Percentiles rank a stretch among this genome's conserved stretches.
Conservation (phyloP, 768 basidiomycete species). For the Psilocybe cubensis region DNA sequence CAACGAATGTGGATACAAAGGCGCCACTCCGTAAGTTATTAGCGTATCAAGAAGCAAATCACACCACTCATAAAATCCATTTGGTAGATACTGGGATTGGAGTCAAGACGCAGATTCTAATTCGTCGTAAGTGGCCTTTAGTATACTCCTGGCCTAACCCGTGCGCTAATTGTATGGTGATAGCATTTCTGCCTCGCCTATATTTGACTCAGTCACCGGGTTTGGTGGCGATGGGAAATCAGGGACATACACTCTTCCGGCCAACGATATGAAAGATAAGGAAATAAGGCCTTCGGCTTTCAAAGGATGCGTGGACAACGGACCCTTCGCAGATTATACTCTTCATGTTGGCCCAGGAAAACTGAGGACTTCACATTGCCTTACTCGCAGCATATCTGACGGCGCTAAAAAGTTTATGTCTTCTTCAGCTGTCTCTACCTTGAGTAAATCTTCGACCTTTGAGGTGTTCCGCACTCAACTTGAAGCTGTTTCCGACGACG, state of each 20-base stretch:
- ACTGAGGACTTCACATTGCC: conserved; percentile 32
- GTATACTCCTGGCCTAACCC: neutral
- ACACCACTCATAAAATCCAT: neutral
- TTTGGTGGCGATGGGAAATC: conserved; percentile 40
- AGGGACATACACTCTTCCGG: conserved; percentile 24
- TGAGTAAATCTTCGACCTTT: conserved; percentile 29
- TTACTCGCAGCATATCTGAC: conserved; percentile 36
- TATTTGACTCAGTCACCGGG: conserved; percentile 38
- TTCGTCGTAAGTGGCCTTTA: conserved; percentile 5
- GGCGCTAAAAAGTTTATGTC: conserved; percentile 19
- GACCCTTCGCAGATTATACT: conserved; percentile 37
- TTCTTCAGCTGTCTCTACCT: conserved; percentile 21
- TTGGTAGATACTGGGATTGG: conserved; percentile 45
- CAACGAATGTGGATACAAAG: conserved; percentile 38
- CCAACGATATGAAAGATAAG: conserved; percentile 1
- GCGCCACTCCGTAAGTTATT: conserved; percentile 34
- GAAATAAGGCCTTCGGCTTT: conserved; percentile 14
- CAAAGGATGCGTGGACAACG: conserved; percentile 32
- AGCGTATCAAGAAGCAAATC: neutral
- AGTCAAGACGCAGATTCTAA: conserved; percentile 33
- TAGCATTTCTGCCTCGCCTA: conserved; percentile 35
- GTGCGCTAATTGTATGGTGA: neutral
- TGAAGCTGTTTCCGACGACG: conserved; percentile 36
- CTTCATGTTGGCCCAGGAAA: conserved; percentile 39
- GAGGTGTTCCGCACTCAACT: conserved; percentile 39